Base-by-base conservation (phyloP, 1,284 basidiomycete genomes). In the Nidula niveotomentosa region DNA sequence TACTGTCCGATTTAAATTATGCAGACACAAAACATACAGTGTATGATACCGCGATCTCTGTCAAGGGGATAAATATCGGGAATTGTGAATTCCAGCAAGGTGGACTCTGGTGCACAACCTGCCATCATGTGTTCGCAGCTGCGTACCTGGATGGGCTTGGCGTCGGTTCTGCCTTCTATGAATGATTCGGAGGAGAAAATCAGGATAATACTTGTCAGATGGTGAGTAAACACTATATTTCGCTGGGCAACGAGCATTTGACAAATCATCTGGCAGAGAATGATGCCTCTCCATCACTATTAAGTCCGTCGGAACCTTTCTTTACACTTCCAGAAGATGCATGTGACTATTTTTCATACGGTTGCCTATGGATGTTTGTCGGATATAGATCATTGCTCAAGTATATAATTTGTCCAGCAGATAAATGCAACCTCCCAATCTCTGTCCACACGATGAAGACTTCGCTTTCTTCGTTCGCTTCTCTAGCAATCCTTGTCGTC, bases 401-500 rank as follows among this genome's bases (percentile, higher is more conserved):
- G 43, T 45, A 45, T 45, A 12, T 45, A 45, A 45, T 41, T 8
- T 45, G n/a, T 45, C n/a, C 15, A 9, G 23, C 43, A 15, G 15
- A 13, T 23, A 45, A 45, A 3, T 9, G 8, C 15, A 23, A 15
- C 8, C n/a, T 9, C 3, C 15, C 15, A 15, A 15, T n/a, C 43
- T 9, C 43, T 15, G n/a, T 30, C 36, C 34, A 18, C 10, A 52
- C 41, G 30, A 53, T 47, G 49, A 49, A 36, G 51, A 30, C 12
- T 46, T 12, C 36, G 33, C 23, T 59, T 17, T 61, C 69, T 52
- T 51, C 64, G n/a, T 60, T 76, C 49, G 62, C 70, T 9, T 65
- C 70, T 53, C 56, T 75, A 60, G 69, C 70, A 10, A 60, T 72
- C 33, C 56, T 73, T 23, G 56, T 69, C 35, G 58, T 62, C 44